Evolutionary conservation across 768 basidiomycete genomes (phyloP), one percentile per base, ranked within the genome.

Genomic region (Leucosporidium creatinivorum): DNA sequence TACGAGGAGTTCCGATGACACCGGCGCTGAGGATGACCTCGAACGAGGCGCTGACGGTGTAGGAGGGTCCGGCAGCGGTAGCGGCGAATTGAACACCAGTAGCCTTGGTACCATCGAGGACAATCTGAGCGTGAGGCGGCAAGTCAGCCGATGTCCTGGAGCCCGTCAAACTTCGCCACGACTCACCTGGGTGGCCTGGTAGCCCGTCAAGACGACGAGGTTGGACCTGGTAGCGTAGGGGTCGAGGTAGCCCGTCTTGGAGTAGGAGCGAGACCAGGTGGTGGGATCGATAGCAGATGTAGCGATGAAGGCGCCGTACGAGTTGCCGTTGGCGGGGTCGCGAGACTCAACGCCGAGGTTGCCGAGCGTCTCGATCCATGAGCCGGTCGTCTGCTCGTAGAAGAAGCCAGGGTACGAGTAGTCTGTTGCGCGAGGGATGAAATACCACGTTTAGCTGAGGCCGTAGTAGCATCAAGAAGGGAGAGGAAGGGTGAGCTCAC

Each of bases 21-120:
- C 78, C 78, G 1, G 69, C 70, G 8, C 73, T 70, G n/a, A 82
- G 75, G 60, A 82, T 79, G 61, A 82, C 80, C 71, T 83, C 82
- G 48, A 78, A 75, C 63, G 73, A 75, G 36, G 81, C 82, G 30
- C 68, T 74, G 30, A 80, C 77, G 6, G 77, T 77, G 68, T 77
- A 78, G 15, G 55, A 58, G 39, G 69, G 47, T 7, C 71, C 76
- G 21, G 68, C 68, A 1, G 70, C 30, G 15, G 49, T 58, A 2
- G 78, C 72, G 49, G 77, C 72, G 70, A 81, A 82, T 49, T 69
- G 67, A 51, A 82, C 76, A 19, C 80, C 81, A 19, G 75, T 77
- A 13, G 81, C 81, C 56, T 76, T 76, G 47, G 73, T 78, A 18
- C 69, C 73, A 59, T 68, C 31, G 8, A 36, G 30, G 19, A 70